Percentiles rank a stretch among this genome's conserved stretches.
phyloP scores from a whole-genome alignment of 2,329 filamentous ascomycete genomes.

The Venturia pyrina region DNA sequence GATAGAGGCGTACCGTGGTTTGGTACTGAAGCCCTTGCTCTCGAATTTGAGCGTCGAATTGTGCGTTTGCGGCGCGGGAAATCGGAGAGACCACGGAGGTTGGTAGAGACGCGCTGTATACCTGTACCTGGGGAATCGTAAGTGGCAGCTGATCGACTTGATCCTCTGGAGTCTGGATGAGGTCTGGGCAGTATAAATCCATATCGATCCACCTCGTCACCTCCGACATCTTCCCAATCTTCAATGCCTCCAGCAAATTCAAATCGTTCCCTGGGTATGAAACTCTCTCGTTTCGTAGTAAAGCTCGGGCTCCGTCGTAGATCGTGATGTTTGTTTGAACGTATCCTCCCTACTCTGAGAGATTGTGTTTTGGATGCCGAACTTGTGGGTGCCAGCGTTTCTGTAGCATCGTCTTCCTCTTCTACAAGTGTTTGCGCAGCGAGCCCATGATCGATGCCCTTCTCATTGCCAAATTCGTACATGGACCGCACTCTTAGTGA shows the following conservation, averaged over 20 bases:
- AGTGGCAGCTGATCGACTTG: constrained; percentile 15
- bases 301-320: constrained; percentile 17
- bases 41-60: constrained; percentile 40
- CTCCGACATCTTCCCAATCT: constrained; percentile 52
- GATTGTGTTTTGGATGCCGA: neutral
- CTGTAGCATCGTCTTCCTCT: constrained; percentile 13
- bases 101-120: constrained; percentile 50
- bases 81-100: constrained; percentile 46
- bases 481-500: constrained; percentile 53
- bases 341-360: neutral
- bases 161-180: constrained; percentile 25
- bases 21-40: constrained; percentile 31
- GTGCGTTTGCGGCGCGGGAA: constrained; percentile 44
- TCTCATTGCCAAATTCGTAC: constrained; percentile 53
- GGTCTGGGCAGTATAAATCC: constrained; percentile 46
- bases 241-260: constrained; percentile 55
- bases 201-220: constrained; percentile 52
- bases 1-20: neutral
- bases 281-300: constrained; percentile 19
- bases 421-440: constrained; percentile 9
- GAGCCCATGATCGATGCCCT: constrained; percentile 32
- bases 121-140: constrained; percentile 20
- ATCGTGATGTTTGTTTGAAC: neutral
- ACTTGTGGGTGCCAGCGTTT: neutral
- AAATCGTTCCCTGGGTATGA: constrained; percentile 39